Evolutionary conservation across 306 rosid species (phyloP), one percentile per base, ranked within the genome.

Genomic region (Styphnolobium japonicum): DNA sequence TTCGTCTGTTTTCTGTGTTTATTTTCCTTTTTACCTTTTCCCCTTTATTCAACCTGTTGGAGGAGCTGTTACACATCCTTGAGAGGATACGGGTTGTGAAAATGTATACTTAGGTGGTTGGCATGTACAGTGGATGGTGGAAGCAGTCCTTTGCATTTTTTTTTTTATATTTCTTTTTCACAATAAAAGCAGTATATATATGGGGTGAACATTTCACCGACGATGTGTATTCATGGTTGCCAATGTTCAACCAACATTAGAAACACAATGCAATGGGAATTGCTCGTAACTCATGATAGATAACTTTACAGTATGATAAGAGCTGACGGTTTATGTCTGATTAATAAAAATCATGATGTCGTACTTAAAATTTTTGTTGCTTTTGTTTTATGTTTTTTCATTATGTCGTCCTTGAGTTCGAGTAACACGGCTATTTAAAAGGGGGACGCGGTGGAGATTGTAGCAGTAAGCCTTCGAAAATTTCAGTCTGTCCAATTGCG

Each of bases 111-210:
- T 89, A 83, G 94, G 92, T 66, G 86, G 88, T 84, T 86, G 94
- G 83, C 87, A 81, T 92, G 96, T 89, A 90, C 96, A 94, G 97
- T 80, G 88, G 90, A 89, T 81, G 87, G 88, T 86, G 86, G 83
- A 81, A 87, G 86, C 88, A 81, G 78, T 82, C 87, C 85, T 84
- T 67, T 85, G 63, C 66, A 77, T 75, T 68, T 70, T 45, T 15
- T 18, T 29, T 12, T 36, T 27, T 27, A 1, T 27, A 1, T 27
- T 1, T 51, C 22, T 72, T 78, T 79, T 66, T 85, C 74, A 77
- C 87, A 92, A 88, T 90, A 92, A 90, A 90, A 84, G 87, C 87
- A 82, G 82, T 83, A 87, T 88, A 92, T 79, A 90, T 81, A 85
- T 84, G 73, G 81, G 88, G 86, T 86, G 89, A 78, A 78, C 78